Conservation (phyloP, 2,329 filamentous ascomycete species). For the Eutypella sp. region DNA sequence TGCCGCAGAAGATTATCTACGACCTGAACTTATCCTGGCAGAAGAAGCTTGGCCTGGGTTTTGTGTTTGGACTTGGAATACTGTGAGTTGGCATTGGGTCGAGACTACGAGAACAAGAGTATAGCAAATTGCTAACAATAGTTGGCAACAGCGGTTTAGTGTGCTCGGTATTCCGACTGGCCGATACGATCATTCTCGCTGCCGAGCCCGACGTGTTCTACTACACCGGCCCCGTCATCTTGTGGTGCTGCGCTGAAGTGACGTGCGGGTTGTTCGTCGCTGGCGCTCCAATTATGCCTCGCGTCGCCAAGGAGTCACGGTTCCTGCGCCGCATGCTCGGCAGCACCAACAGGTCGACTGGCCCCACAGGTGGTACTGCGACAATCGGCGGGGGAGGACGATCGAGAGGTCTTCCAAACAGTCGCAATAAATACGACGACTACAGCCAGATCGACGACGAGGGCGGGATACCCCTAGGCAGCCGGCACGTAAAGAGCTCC, state of each 20-base stretch:
- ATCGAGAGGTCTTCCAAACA: constrained; percentile 2
- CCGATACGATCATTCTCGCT: constrained; percentile 26
- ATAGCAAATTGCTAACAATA: constrained; percentile 5
- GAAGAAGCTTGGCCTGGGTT: constrained; percentile 26
- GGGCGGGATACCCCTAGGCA: constrained; percentile 12
- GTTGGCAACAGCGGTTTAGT: constrained; percentile 31
- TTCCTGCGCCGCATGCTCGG: constrained; percentile 14
- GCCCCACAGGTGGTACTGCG: constrained; percentile 9
- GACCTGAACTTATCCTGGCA: constrained; percentile 24
- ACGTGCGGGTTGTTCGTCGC: constrained; percentile 40
- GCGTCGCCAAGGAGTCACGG: constrained; percentile 26
- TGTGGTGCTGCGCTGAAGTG: constrained; percentile 41
- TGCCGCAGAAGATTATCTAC: constrained; percentile 29
- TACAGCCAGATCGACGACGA: no score
- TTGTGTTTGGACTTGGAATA: constrained; percentile 27
- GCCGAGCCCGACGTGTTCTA: constrained; percentile 29
- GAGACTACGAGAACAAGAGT: background rate
- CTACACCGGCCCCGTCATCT: constrained; percentile 32
- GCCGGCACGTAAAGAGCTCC: constrained; percentile 13
- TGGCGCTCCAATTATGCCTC: constrained; percentile 33
- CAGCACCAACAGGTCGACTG: constrained; percentile 11
- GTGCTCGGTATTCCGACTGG: constrained; percentile 33
- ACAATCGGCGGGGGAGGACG: constrained; percentile 1
- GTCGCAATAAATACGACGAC: constrained; percentile 13
- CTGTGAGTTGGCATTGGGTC: constrained; percentile 10